These are phyloP conservation scores for Boletus rex-veris DNA, from an alignment of 768 basidiomycete species.

Conservation along the genomic window DNA sequence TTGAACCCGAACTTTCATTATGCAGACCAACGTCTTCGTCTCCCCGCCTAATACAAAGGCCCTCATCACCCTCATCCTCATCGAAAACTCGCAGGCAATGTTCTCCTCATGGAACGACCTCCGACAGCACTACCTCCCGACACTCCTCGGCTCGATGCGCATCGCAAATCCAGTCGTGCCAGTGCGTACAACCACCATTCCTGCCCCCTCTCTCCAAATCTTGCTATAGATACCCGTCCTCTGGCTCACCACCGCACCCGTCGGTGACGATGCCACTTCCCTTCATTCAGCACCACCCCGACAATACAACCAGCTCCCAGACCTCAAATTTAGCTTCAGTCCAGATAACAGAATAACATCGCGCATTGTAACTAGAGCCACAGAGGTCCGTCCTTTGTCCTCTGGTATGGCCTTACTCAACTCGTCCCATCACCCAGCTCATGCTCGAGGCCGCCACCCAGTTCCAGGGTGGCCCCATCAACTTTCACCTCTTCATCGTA, in stretches of 20 bases:
- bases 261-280: slow-evolving; percentile 25
- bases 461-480: slow-evolving; percentile 32
- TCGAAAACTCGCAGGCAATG: slow-evolving; percentile 54
- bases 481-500: slow-evolving; percentile 52
- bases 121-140: slow-evolving; percentile 42
- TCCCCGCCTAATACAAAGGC: slow-evolving; percentile 16
- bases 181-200: slow-evolving; percentile 32
- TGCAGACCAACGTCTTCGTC: slow-evolving; percentile 21
- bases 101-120: slow-evolving; percentile 46
- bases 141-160: slow-evolving; percentile 41
- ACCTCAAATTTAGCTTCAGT: slow-evolving; percentile 41
- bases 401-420: background rate
- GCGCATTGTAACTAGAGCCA: slow-evolving; percentile 40
- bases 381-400: slow-evolving; percentile 38
- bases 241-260: slow-evolving; percentile 45
- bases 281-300: slow-evolving; percentile 31
- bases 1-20: slow-evolving; percentile 1
- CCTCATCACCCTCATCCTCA: slow-evolving; percentile 42
- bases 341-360: slow-evolving; percentile 44
- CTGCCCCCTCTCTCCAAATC: background rate
- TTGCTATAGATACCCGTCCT: slow-evolving; percentile 34
- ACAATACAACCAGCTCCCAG: slow-evolving; percentile 40
- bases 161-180: slow-evolving; percentile 36
- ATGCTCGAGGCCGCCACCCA: slow-evolving; percentile 30
- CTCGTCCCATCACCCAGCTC: slow-evolving; percentile 14